Evolutionary conservation across 2,329 filamentous ascomycete genomes (phyloP).

Genomic region (Lithohypha guttulata): DNA sequence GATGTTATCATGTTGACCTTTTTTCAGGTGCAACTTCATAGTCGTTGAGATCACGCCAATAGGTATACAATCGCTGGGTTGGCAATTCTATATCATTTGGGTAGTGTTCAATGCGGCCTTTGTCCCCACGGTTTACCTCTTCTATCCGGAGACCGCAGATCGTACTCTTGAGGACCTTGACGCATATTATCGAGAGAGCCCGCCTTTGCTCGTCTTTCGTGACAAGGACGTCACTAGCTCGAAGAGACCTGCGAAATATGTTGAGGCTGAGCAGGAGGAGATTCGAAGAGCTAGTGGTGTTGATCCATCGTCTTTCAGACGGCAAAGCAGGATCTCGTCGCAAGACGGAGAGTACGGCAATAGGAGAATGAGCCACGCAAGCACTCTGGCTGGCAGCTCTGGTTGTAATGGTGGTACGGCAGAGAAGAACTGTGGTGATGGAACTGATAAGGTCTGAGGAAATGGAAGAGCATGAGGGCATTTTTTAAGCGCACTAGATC

Average conservation of each 20-base stretch:
- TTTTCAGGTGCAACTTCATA: conserved; percentile 12
- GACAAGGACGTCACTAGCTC: conserved; percentile 39
- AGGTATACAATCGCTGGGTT: conserved; percentile 31
- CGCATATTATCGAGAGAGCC: conserved; percentile 29
- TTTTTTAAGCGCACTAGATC: too few species aligned
- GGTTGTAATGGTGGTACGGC: too few species aligned
- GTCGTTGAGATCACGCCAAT: conserved; percentile 37
- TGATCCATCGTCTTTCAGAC: conserved; percentile 12
- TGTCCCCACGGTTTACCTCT: conserved; percentile 37
- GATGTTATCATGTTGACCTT: not conserved
- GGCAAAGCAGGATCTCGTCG: conserved; percentile 12
- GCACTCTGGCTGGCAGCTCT: too few species aligned
- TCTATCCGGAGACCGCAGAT: conserved; percentile 29
- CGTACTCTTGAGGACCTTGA: conserved; percentile 29
- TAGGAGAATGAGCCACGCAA: too few species aligned
- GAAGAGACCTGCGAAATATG: conserved; percentile 38
- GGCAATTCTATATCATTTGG: conserved; percentile 38
- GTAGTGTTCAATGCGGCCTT: conserved; percentile 37
- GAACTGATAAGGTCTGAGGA: too few species aligned
- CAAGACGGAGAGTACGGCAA: too few species aligned
- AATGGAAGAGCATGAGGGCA: too few species aligned
- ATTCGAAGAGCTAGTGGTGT: conserved; percentile 20
- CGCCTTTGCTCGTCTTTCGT: conserved; percentile 35
- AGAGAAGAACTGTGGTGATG: too few species aligned
- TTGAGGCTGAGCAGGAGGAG: conserved; percentile 36